Base-by-base conservation (phyloP, 306 rosid genomes). In the Mucuna pruriens region DNA sequence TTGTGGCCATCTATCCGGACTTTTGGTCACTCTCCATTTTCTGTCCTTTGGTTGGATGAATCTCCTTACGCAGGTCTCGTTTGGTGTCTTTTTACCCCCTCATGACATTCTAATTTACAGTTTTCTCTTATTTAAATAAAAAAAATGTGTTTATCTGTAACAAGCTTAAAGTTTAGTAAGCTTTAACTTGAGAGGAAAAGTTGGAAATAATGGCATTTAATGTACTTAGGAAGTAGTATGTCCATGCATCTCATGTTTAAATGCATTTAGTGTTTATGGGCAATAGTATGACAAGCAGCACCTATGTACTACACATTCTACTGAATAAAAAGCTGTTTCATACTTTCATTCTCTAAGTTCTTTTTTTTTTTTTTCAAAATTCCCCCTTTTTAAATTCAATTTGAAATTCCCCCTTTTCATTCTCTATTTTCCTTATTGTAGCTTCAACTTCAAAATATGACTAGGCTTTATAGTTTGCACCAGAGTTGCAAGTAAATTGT, bases 401-500 rank as follows among this genome's bases (percentile, higher is more conserved):
- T 64, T 42, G 25, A 78, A 71, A 33, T 64, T 36, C n/a, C n/a
- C n/a, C n/a, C n/a, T n/a, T 57, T 42, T 57, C 76, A 72, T 10
- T 78, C 72, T 84, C 70, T 78, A 49, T 36, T 44, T 74, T 39
- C 10, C 11, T 55, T 1, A 12, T 76, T n/a, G 46, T 12, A 62
- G 76, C 31, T 72, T 74, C 22, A 55, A 79, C 48, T 34, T 34
- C 19, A 33, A 68, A 72, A 77, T 57, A 74, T 51, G 79, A 73
- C 39, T 15, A 40, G 49, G 64, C 66, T 54, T 33, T 11, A 74
- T 39, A 48, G 25, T 67, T 67, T 71, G 58, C 61, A 84, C 61
- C 76, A 69, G 54, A 77, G 19, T 54, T 60, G 65, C 26, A 42
- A 40, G 81, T 34, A 61, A 81, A 84, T 69, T 67, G 75, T 48